Conservation (phyloP, 805 yeast genomes). For the Teunomyces lycoperdinae region DNA sequence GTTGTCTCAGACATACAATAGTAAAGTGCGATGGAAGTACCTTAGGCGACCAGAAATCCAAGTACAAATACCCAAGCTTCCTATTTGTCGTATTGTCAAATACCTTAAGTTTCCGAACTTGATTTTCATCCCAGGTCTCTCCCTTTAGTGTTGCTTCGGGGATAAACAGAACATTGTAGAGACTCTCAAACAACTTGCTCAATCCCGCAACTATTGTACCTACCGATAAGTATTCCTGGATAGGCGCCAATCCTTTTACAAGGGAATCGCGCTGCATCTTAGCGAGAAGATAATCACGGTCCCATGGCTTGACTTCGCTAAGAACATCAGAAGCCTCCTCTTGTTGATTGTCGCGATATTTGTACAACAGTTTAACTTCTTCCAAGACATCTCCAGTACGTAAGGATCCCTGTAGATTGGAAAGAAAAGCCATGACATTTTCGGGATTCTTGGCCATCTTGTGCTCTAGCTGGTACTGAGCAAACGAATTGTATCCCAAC, state of each 20-base stretch:
- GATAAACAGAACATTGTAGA: conserved; percentile 74
- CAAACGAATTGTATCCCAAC: conserved; percentile 67
- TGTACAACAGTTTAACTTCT: conserved; percentile 55
- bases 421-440: conserved; percentile 68
- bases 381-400: conserved; percentile 47
- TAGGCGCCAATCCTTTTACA: conserved; percentile 31
- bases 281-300: conserved; percentile 61
- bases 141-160: conserved; percentile 64
- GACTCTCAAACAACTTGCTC: conserved; percentile 60
- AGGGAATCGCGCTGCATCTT: conserved; percentile 15
- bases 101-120: conserved; percentile 80
- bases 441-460: conserved; percentile 86
- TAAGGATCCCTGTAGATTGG: conserved; percentile 51
- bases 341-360: conserved; percentile 20
- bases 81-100: conserved; percentile 51
- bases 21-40: conserved; percentile 95
- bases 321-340: not conserved
- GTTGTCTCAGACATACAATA: conserved; percentile 85
- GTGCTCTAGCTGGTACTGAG: conserved; percentile 79
- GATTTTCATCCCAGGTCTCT: conserved; percentile 80
- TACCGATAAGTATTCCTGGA: conserved; percentile 73
- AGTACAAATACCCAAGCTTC: conserved; percentile 76
- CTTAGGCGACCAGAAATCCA: conserved; percentile 79
- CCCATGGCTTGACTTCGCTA: conserved; percentile 80
- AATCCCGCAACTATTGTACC: conserved; percentile 87